A percentile compares a stretch with the other conserved stretches of the same genome.
phyloP scores from a whole-genome alignment of 495 filamentous ascomycete genomes.

The Cladorrhinum samala region DNA sequence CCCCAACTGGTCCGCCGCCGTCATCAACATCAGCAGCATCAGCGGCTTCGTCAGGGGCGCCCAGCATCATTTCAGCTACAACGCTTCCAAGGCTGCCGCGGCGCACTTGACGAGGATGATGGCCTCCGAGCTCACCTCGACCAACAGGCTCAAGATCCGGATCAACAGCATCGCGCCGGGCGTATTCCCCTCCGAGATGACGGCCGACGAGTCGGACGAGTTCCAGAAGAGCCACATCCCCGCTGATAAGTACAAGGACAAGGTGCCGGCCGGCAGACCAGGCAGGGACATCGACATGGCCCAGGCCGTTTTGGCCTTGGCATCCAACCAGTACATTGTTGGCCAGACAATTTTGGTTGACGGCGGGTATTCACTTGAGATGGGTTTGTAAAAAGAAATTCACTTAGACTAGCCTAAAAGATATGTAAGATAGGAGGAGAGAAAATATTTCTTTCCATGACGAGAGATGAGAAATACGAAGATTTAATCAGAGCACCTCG shows the following conservation, averaged over 20 bases:
- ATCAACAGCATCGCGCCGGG: slow-evolving; percentile 69
- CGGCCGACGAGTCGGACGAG: slow-evolving; percentile 48
- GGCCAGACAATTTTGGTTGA: slow-evolving; percentile 63
- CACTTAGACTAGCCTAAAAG: too few species aligned
- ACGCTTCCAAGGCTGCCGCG: slow-evolving; percentile 66
- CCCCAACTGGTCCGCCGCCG: slow-evolving; percentile 46
- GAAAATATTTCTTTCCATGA: too few species aligned
- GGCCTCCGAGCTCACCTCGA: slow-evolving; percentile 30
- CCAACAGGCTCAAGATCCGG: slow-evolving; percentile 50
- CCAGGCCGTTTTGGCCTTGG: slow-evolving; percentile 54
- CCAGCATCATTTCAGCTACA: slow-evolving; percentile 73
- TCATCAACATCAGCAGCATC: slow-evolving; percentile 53
- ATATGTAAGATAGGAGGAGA: background rate
- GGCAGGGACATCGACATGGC: slow-evolving; percentile 74
- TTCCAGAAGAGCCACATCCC: slow-evolving; percentile 59
- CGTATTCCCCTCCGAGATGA: slow-evolving; percentile 68
- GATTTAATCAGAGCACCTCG: too few species aligned
- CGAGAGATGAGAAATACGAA: too few species aligned
- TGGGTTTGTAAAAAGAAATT: slow-evolving; percentile 17
- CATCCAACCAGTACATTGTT: slow-evolving; percentile 65
- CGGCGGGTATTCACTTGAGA: slow-evolving; percentile 42
- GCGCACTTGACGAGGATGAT: slow-evolving; percentile 59
- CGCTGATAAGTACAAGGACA: slow-evolving; percentile 53
- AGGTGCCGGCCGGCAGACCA: slow-evolving; percentile 54
- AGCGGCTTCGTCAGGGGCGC: slow-evolving; percentile 56